Percentiles rank a stretch among this genome's conserved stretches.
Evolutionary conservation across 2,329 filamentous ascomycete species (phyloP).

Genomic region (Fusarium keratoplasticum): DNA sequence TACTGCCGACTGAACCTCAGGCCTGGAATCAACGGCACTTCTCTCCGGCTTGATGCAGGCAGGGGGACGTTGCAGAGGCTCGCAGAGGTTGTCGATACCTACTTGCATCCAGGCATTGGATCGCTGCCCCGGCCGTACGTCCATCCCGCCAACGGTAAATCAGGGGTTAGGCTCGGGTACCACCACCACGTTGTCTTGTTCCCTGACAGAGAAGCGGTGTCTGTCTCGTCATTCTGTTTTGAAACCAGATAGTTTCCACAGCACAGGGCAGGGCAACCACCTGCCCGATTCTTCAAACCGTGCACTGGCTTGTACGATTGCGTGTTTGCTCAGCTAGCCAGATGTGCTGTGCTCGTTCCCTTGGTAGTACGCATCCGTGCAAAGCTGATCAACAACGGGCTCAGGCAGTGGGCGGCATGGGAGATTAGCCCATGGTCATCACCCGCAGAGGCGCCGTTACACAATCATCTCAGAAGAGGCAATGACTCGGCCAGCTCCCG

Average conservation of each 20-base stretch:
- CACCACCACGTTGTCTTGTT: background rate
- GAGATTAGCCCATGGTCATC: slow-evolving; percentile 17
- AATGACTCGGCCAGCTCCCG: slow-evolving; percentile 9
- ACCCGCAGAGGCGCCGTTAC: slow-evolving; percentile 15
- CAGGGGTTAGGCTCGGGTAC: slow-evolving; percentile 6
- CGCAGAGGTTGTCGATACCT: background rate
- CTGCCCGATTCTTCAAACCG: background rate
- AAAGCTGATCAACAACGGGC: background rate
- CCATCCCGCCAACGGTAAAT: background rate
- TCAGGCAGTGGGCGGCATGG: slow-evolving; percentile 3
- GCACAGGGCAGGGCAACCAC: background rate
- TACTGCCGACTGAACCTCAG: background rate
- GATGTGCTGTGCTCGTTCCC: background rate
- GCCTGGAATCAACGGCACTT: background rate
- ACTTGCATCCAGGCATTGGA: background rate
- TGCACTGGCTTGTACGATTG: background rate
- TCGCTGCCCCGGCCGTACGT: background rate
- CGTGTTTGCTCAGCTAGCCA: background rate
- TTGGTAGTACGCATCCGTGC: background rate
- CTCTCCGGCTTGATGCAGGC: background rate
- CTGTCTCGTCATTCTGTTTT: slow-evolving; percentile 1
- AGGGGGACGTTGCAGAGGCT: background rate
- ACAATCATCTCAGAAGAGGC: slow-evolving; percentile 15
- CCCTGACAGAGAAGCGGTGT: background rate
- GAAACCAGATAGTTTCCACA: slow-evolving; percentile 5